A percentile compares a stretch with the other conserved stretches of the same genome.
Evolutionary conservation across 2,329 filamentous ascomycete species (phyloP).

Genomic region (Penicillium vulpinum): DNA sequence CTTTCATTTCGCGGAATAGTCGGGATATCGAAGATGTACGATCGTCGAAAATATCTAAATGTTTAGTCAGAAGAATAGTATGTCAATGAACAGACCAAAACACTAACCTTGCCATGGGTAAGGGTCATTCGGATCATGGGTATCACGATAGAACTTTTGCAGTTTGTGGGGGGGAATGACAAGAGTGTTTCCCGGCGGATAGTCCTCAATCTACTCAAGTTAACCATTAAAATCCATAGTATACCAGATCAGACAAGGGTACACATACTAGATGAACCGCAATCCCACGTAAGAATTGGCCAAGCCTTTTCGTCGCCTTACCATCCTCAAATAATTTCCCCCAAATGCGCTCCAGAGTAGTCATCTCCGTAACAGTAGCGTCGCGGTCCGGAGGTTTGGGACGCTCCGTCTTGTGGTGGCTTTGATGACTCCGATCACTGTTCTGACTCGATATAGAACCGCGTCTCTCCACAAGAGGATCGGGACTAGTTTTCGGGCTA

Average conservation of each 20-base stretch:
- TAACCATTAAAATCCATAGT: slow-evolving; percentile 4
- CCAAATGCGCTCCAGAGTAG: slow-evolving; percentile 72
- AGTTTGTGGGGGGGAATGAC: slow-evolving; percentile 77
- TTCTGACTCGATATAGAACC: slow-evolving; percentile 39
- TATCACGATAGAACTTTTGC: slow-evolving; percentile 69
- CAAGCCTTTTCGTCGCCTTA: slow-evolving; percentile 66
- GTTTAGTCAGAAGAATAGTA: slow-evolving; percentile 13
- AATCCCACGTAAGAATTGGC: slow-evolving; percentile 70
- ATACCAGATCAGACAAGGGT: neutral
- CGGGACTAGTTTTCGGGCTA: slow-evolving; percentile 23
- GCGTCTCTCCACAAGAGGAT: slow-evolving; percentile 27
- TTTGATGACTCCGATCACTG: slow-evolving; percentile 31
- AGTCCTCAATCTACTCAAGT: slow-evolving; percentile 63
- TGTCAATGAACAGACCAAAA: neutral
- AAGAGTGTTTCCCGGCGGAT: slow-evolving; percentile 64
- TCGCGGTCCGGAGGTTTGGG: slow-evolving; percentile 42
- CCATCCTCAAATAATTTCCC: slow-evolving; percentile 70
- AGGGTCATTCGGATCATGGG: slow-evolving; percentile 63
- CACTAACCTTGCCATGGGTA: slow-evolving; percentile 66
- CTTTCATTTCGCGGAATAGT: slow-evolving; percentile 57
- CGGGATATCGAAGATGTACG: slow-evolving; percentile 56
- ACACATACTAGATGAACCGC: slow-evolving; percentile 68
- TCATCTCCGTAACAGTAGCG: slow-evolving; percentile 51
- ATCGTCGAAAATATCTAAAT: slow-evolving; percentile 56
- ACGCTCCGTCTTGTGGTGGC: slow-evolving; percentile 29